Base-by-base conservation (phyloP, 176 grass and related monocot species). In the Miscanthus lutarioriparius region DNA sequence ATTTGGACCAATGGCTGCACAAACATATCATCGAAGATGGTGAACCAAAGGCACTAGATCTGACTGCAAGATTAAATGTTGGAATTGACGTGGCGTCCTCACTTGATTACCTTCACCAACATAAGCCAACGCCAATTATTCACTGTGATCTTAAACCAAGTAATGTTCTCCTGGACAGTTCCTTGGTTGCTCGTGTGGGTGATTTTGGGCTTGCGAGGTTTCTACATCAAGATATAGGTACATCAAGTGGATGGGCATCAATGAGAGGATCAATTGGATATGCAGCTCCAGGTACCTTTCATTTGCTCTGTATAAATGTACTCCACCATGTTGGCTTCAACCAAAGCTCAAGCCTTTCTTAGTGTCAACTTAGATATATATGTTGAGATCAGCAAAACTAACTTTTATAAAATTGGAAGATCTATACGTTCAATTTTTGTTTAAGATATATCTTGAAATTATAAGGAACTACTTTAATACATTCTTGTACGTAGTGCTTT, bases 251-350 rank as follows among this genome's bases (percentile, higher is more conserved):
- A 3, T 84, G 73, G 83, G 64, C 25, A n/a, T 6, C 64, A 30
- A 85, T 77, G 83, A 85, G 74, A 84, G 63, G 83, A 40, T 32
- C 82, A 41, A 64, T 22, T 78, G 83, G 83, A 1, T 78, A 77
- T 70, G 74, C 74, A 1, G 64, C 74, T 32, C 74, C 74, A 85
- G 65, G 83, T 85, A 11, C 56, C 17, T 4, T 47, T 62, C 69
- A 20, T 20, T 54, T 54, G 0, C 48, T 51, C 16, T 51, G 48
- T 33, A 39, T 17, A 38, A 10, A 19, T 54, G 4, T 51, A 51
- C 49, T 54, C 4, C 19, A 20, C 0, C 2, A 20, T 53, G 47
- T 0, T 33, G 32, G 32, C 32, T 33, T 33, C 32, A 33, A 33
- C 3, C 32, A 33, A 33, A 2, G 32, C 32, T 33, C 32, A 33